Conservation (phyloP, 2,329 filamentous ascomycete species). For the Nothomitra cinnamomea region DNA sequence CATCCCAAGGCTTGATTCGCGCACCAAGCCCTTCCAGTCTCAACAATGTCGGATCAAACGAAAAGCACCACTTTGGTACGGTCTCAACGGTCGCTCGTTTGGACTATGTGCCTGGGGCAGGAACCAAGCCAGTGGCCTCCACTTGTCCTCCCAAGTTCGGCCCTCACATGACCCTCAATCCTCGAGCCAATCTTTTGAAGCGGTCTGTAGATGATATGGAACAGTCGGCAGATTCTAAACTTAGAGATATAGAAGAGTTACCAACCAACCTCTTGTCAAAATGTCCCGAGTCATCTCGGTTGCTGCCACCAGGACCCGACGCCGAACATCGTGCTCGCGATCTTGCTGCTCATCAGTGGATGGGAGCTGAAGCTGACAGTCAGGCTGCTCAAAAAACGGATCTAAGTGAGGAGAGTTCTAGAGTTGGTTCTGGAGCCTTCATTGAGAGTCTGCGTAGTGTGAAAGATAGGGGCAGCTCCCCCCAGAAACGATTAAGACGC, state of each 20-base stretch:
- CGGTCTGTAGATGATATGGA: too few relatives aligned
- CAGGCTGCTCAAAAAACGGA: not conserved
- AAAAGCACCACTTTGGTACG: too few relatives aligned
- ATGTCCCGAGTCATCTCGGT: too few relatives aligned
- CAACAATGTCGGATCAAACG: not conserved
- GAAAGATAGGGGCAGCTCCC: slow-evolving; percentile 42
- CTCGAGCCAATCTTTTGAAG: slow-evolving; percentile 6
- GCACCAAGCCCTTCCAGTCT: not conserved
- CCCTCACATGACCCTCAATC: slow-evolving; percentile 10
- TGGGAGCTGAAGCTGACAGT: not conserved
- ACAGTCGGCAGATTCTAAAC: too few relatives aligned
- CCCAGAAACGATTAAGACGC: slow-evolving; percentile 49
- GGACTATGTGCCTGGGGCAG: not conserved
- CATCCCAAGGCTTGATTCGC: not conserved
- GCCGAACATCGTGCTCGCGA: not conserved
- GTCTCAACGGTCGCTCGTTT: not conserved
- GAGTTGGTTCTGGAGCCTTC: slow-evolving; percentile 36
- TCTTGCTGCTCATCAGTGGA: not conserved
- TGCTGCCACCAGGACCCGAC: too few relatives aligned
- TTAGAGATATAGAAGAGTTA: too few relatives aligned
- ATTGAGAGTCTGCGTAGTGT: slow-evolving; percentile 65
- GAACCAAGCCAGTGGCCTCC: not conserved
- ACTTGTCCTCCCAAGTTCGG: slow-evolving; percentile 6
- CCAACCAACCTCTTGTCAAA: too few relatives aligned
- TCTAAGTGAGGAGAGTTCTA: not conserved